Base-by-base conservation (phyloP, 163 green algal species). In the Chlamydomonas reinhardtii region DNA sequence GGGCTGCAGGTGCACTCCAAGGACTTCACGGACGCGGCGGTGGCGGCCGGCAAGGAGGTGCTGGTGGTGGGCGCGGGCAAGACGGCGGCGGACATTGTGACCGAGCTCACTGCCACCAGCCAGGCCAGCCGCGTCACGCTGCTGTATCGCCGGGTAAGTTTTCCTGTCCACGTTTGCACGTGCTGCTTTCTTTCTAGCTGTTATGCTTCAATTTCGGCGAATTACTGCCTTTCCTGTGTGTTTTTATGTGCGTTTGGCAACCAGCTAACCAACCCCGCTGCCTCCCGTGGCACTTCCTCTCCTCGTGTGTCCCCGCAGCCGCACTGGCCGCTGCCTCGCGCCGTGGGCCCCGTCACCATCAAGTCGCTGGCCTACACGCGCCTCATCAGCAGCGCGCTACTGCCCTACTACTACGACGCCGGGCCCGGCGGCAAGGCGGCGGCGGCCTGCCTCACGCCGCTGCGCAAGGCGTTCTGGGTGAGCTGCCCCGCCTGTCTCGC, bases 381-480 rank as follows among this genome's bases (percentile, higher is more conserved):
- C 6, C 70, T 80, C 14, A 35, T 66, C 20, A 65, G 56, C 31
- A 24, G 14, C 9, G 80, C 54, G n/a, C 80, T 86, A 52, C 78
- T 85, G 80, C 80, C 80, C 12, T 4, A 29, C 37, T 86, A 80
- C 59, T 86, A 86, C 54, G 56, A 73, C 54, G 34, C 35, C 3
- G 35, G 70, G 0, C 32, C n/a, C 4, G 35, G 27, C 12, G 56
- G 17, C 6, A 37, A 59, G 19, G 27, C 19, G 11, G 70, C 27
- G 24, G 59, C 32, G 27, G 59, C 70, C 32, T 48, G 56, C 31
- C 54, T 86, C 34, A 86, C 80, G 35, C 80, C 80, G 35, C 37
- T 86, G 56, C 70, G 71, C 35, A 86, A 86, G 80, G 70, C 71
- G 27, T 86, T 86, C 52, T 86, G 79, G 78, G 69, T 78, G 25